Percentiles rank a stretch among this genome's conserved stretches.
These are phyloP conservation scores for Chernovozyma sophiae-reginae DNA, from an alignment of 1,139 yeast species.

Conservation along the genomic window DNA sequence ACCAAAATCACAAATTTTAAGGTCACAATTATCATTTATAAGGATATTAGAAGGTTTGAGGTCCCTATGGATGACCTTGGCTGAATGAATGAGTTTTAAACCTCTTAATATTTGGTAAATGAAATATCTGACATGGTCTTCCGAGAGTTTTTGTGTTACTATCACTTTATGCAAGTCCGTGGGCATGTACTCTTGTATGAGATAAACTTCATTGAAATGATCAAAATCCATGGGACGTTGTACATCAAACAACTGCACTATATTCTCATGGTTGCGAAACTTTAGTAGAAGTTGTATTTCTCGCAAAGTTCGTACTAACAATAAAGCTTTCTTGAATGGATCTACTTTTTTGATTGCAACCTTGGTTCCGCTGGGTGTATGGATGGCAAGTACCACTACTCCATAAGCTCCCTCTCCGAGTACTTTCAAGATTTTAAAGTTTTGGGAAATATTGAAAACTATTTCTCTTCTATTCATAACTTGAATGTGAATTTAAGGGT, in stretches of 20 bases:
- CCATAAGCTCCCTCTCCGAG: constrained; percentile 48
- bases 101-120: constrained; percentile 63
- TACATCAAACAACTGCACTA: constrained; percentile 34
- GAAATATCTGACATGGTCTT: constrained; percentile 67
- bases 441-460: constrained; percentile 26
- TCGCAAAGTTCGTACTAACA: constrained; percentile 39
- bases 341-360: constrained; percentile 44
- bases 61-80: constrained; percentile 41
- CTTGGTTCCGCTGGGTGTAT: constrained; percentile 31
- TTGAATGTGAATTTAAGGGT: no score
- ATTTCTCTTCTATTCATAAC: no score
- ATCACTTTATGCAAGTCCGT: constrained; percentile 62
- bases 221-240: constrained; percentile 33
- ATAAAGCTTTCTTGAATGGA: constrained; percentile 34
- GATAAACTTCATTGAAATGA: constrained; percentile 58
- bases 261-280: constrained; percentile 39
- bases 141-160: constrained; percentile 47
- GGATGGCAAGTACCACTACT: constrained; percentile 38
- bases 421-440: constrained; percentile 40
- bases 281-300: constrained; percentile 35
- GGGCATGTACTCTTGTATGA: constrained; percentile 71
- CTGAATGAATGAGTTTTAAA: constrained; percentile 59
- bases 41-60: constrained; percentile 37
- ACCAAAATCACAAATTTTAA: constrained; percentile 56
- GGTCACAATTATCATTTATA: constrained; percentile 31